These are phyloP conservation scores for Paraphaeosphaeria minitans DNA, from an alignment of 2,329 filamentous ascomycete genomes.

Conservation along the genomic window DNA sequence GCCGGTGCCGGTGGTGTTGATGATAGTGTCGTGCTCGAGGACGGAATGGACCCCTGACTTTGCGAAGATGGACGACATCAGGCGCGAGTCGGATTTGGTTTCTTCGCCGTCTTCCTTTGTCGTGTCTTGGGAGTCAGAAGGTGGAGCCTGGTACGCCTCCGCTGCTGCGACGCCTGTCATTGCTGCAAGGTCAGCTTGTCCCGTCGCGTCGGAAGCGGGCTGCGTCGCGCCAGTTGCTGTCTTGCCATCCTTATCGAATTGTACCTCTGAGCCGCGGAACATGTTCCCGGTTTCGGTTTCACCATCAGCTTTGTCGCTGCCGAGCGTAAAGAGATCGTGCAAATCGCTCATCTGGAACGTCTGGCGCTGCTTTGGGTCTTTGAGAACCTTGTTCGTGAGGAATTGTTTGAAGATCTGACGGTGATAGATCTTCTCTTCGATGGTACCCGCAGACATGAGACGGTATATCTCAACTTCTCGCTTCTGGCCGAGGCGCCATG, in stretches of 20 bases:
- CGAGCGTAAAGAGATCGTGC: conserved; percentile 87
- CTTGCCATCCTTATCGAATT: conserved; percentile 52
- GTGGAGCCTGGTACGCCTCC: conserved; percentile 49
- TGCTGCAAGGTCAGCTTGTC: conserved; percentile 34
- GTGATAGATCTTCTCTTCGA: conserved; percentile 99
- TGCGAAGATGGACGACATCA: conserved; percentile 89
- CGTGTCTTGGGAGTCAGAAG: conserved; percentile 31
- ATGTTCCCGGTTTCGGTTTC: conserved; percentile 83
- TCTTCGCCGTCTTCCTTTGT: conserved; percentile 20
- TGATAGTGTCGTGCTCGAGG: conserved; percentile 89
- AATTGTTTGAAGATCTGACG: conserved; percentile 99
- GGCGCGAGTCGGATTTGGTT: conserved; percentile 59
- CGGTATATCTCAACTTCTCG: conserved; percentile 94
- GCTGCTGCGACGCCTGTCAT: conserved; percentile 52
- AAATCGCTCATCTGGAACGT: conserved; percentile 89
- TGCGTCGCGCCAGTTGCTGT: conserved; percentile 19
- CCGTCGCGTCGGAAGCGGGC: conserved; percentile 28
- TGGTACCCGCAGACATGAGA: conserved; percentile 96
- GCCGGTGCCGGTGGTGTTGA: conserved; percentile 55
- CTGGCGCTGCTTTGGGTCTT: conserved; percentile 90
- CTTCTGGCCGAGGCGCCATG: conserved; percentile 95
- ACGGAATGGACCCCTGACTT: conserved; percentile 86
- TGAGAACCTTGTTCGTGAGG: conserved; percentile 92
- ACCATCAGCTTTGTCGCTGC: conserved; percentile 64
- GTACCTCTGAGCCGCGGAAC: conserved; percentile 85